Percentiles rank a stretch among this genome's conserved stretches.
These are phyloP conservation scores for Pisolithus sp. DNA, from an alignment of 768 basidiomycete species.

Conservation along the genomic window DNA sequence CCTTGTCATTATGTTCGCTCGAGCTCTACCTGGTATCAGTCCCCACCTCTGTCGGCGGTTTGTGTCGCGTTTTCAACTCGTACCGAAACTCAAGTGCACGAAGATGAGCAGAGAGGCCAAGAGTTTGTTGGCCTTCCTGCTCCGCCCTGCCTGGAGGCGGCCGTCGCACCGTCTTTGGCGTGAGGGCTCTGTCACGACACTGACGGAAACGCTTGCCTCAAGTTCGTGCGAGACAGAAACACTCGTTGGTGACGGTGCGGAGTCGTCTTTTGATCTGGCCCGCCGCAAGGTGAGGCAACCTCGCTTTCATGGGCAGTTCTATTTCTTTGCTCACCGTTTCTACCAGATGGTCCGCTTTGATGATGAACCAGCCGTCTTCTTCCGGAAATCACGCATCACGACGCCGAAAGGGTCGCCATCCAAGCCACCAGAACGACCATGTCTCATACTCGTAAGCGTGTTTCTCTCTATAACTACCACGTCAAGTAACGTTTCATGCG, in stretches of 20 bases:
- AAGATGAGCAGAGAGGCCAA: constrained; percentile 13
- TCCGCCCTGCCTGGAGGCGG: constrained; percentile 21
- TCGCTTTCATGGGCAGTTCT: not conserved
- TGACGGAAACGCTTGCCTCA: constrained; percentile 1
- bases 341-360: constrained; percentile 22
- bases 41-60: constrained; percentile 7
- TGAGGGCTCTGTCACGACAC: not conserved
- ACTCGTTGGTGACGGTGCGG: not conserved
- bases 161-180: constrained; percentile 5
- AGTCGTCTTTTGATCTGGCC: constrained; percentile 4
- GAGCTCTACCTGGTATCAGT: not conserved
- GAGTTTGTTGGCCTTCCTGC: constrained; percentile 13
- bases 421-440: constrained; percentile 20
- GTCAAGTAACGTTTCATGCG: constrained; percentile 1
- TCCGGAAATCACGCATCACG: constrained; percentile 13
- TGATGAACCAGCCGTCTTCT: constrained; percentile 20
- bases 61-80: constrained; percentile 7
- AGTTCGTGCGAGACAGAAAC: constrained; percentile 4
- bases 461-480: not conserved
- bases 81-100: constrained; percentile 9
- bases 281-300: constrained; percentile 12
- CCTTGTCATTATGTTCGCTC: constrained; percentile 11
- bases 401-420: constrained; percentile 6
- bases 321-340: not conserved
- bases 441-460: constrained; percentile 20